Evolutionary conservation across 2,329 filamentous ascomycete genomes (phyloP).

Genomic region (Epichloe brachyelytri): DNA sequence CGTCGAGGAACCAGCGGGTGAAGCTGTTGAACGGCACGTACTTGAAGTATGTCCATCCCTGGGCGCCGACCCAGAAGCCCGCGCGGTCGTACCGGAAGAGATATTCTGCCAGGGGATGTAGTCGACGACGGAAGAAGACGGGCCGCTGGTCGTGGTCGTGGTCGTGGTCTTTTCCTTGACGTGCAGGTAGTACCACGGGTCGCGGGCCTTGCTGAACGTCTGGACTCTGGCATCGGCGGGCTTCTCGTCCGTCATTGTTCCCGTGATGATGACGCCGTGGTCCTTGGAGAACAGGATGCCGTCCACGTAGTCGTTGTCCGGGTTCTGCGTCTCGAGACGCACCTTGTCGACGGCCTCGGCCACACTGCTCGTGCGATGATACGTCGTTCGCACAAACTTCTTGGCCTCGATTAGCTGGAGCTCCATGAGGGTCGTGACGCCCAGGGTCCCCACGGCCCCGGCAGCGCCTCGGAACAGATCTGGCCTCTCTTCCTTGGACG

Average conservation of each 20-base stretch:
- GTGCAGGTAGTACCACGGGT: conserved; percentile 71
- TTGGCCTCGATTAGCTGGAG: conserved; percentile 48
- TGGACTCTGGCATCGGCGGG: conserved; percentile 28
- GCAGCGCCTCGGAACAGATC: conserved; percentile 56
- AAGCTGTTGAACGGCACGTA: conserved; percentile 50
- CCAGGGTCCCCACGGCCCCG: conserved; percentile 55
- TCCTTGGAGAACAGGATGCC: conserved; percentile 52
- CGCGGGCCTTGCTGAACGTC: conserved; percentile 44
- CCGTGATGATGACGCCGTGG: conserved; percentile 55
- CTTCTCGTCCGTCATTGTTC: conserved; percentile 43
- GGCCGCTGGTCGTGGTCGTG: conserved; percentile 4
- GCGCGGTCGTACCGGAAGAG: conserved; percentile 67
- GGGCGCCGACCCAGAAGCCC: conserved; percentile 59
- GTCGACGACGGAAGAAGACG: conserved; percentile 26
- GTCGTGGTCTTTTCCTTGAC: conserved; percentile 32
- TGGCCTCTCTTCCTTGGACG: conserved; percentile 25
- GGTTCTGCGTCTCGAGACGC: conserved; percentile 29
- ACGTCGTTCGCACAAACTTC: conserved; percentile 49
- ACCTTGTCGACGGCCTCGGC: conserved; percentile 36
- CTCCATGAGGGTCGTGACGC: conserved; percentile 54
- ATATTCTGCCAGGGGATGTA: conserved; percentile 56
- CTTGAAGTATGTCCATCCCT: conserved; percentile 54
- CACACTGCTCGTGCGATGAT: conserved; percentile 39
- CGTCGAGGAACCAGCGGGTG: conserved; percentile 57
- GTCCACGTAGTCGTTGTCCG: conserved; percentile 55